Percentiles rank a stretch among this genome's conserved stretches.
These are phyloP conservation scores for Backusella tuberculispora DNA, from an alignment of 192 early-diverging fungal species.

Conservation along the genomic window DNA sequence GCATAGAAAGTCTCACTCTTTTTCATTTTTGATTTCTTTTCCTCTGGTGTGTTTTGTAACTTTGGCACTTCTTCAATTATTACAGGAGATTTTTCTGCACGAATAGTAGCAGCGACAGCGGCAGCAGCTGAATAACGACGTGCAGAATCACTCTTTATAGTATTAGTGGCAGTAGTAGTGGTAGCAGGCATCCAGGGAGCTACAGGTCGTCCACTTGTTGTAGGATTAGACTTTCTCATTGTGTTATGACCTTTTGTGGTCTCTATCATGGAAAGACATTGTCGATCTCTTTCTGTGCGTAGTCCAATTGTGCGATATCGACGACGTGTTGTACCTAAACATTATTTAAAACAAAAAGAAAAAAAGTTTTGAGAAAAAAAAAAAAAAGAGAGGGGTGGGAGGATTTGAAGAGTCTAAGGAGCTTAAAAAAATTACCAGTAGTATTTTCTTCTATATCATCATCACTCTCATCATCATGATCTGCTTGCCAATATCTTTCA, in stretches of 20 bases:
- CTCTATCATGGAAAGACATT: conserved; percentile 36
- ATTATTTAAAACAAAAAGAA: neutral
- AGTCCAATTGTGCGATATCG: conserved; percentile 31
- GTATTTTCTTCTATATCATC: conserved; percentile 21
- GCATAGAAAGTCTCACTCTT: conserved; percentile 36
- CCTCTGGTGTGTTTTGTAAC: neutral
- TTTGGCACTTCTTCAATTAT: conserved; percentile 3
- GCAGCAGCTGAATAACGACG: conserved; percentile 14
- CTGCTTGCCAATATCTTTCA: conserved; percentile 41
- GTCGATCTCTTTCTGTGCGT: conserved; percentile 25
- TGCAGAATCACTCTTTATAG: neutral
- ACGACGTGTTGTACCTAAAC: conserved; percentile 19
- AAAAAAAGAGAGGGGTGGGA: neutral
- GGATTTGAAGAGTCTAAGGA: neutral
- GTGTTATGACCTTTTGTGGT: neutral
- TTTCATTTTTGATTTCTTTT: conserved; percentile 20
- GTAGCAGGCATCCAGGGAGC: conserved; percentile 24
- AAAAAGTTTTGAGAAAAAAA: neutral
- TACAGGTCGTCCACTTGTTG: conserved; percentile 6
- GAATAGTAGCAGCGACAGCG: conserved; percentile 9
- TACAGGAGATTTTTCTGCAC: conserved; percentile 6
- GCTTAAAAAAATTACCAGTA: neutral
- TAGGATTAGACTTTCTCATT: neutral
- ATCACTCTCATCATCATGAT: conserved; percentile 37
- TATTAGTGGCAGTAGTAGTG: neutral